phyloP scores from a whole-genome alignment of 2,329 filamentous ascomycete genomes.

The Pyricularia pennisetigena region DNA sequence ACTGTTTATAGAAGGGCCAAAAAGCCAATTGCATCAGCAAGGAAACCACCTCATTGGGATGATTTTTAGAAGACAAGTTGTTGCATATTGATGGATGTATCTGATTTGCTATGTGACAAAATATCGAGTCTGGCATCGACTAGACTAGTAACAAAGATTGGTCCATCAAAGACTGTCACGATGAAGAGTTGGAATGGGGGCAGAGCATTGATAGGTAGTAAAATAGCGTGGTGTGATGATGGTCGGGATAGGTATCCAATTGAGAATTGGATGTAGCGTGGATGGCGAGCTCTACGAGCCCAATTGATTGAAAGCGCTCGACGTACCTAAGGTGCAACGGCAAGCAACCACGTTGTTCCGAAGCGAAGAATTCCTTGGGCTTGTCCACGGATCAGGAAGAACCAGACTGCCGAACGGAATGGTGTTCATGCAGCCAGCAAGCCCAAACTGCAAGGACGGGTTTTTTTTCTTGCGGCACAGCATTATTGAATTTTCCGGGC shows the following conservation, averaged over 20 bases:
- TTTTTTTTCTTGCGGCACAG: not conserved
- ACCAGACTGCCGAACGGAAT: constrained; percentile 23
- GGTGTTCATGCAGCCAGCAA: not conserved
- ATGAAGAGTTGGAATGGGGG: not conserved
- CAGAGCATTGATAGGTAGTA: not conserved
- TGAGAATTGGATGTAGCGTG: not conserved
- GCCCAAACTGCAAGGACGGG: not conserved
- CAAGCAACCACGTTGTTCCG: constrained; percentile 15
- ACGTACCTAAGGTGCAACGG: constrained; percentile 13
- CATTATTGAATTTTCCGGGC: not conserved
- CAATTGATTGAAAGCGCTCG: constrained; percentile 5
- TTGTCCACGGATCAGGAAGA: constrained; percentile 33
- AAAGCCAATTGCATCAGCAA: not conserved
- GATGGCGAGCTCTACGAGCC: not conserved
- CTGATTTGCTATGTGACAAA: not conserved
- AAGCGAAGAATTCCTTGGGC: constrained; percentile 17
- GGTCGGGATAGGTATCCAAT: not conserved
- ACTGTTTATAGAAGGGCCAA: not conserved
- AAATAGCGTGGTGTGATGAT: not conserved
- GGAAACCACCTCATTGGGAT: not conserved
- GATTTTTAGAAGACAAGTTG: not conserved
- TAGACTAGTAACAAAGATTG: not conserved
- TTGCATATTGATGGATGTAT: not conserved
- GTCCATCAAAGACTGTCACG: not conserved
- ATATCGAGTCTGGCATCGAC: not conserved